Conservation (phyloP, 2,329 filamentous ascomycete genomes). For the Fusarium illudens region DNA sequence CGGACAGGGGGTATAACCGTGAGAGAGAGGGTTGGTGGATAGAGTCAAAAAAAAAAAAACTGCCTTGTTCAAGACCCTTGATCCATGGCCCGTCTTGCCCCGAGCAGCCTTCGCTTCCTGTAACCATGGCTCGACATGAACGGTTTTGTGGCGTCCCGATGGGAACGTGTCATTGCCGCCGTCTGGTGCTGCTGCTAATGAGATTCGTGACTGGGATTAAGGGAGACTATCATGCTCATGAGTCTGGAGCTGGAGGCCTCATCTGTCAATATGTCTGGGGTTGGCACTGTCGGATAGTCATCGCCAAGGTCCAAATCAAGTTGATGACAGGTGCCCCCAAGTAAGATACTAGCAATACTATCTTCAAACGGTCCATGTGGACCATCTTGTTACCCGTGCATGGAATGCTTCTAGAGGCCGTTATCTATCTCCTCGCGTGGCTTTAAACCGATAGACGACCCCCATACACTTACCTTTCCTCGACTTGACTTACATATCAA, state of each 20-base stretch:
- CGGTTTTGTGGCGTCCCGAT: not conserved
- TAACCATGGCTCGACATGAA: slow-evolving; percentile 14
- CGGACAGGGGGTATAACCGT: not conserved
- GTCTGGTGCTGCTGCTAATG: not conserved
- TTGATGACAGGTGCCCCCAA: not conserved
- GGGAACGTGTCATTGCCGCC: not conserved
- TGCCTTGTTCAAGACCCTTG: not conserved
- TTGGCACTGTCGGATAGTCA: not conserved
- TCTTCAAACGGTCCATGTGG: not conserved
- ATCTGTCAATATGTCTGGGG: not conserved
- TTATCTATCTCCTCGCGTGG: not conserved
- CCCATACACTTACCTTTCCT: not conserved
- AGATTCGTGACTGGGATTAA: not conserved
- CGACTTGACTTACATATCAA: not conserved
- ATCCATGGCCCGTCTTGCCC: not conserved
- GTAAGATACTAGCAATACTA: not conserved
- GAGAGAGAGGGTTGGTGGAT: not conserved
- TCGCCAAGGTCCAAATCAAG: not conserved
- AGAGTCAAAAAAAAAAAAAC: not conserved
- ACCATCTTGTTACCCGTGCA: not conserved
- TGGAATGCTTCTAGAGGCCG: not conserved
- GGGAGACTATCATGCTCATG: not conserved
- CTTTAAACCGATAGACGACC: not conserved
- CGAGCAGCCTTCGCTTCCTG: slow-evolving; percentile 3
- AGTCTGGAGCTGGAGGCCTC: not conserved